These are phyloP conservation scores for Calonectria hongkongensis DNA, from an alignment of 2,329 filamentous ascomycete species.

Conservation along the genomic window DNA sequence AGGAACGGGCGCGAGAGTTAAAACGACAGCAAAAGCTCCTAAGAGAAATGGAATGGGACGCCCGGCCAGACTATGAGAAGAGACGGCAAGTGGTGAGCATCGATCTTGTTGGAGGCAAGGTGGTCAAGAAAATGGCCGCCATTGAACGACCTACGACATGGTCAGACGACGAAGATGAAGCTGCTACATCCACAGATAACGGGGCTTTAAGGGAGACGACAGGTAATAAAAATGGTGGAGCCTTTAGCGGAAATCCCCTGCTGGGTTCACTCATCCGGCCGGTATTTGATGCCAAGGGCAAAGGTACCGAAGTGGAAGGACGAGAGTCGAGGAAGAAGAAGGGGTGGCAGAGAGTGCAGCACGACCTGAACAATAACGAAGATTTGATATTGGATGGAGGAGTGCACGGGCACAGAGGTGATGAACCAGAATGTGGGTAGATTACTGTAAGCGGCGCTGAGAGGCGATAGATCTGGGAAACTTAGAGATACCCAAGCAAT, in stretches of 20 bases:
- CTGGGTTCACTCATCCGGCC: conserved; percentile 80
- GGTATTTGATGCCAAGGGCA: conserved; percentile 72
- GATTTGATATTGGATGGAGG: conserved; percentile 76
- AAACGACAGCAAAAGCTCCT: conserved; percentile 90
- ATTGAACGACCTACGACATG: conserved; percentile 74
- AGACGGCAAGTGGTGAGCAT: conserved; percentile 88
- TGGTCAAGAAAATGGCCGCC: conserved; percentile 83
- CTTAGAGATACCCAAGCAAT: conserved; percentile 11
- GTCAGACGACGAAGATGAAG: conserved; percentile 63
- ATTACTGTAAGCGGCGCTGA: conserved; percentile 1
- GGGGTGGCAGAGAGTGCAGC: conserved; percentile 77
- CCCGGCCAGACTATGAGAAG: conserved; percentile 91
- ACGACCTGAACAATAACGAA: conserved; percentile 76
- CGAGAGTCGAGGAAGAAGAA: conserved; percentile 66
- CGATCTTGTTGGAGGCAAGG: conserved; percentile 85
- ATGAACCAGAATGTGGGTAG: conserved; percentile 63
- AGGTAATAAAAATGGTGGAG: conserved; percentile 65
- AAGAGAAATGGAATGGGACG: conserved; percentile 90
- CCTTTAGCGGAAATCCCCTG: conserved; percentile 82
- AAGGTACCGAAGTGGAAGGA: conserved; percentile 63
- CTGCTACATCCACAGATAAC: conserved; percentile 53
- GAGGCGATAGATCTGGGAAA: conserved; percentile 21
- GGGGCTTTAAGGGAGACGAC: conserved; percentile 59
- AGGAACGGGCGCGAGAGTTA: conserved; percentile 87
- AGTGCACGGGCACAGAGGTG: conserved; percentile 64